phyloP scores from a whole-genome alignment of 179 eudicot species.

The Gypsophila paniculata region DNA sequence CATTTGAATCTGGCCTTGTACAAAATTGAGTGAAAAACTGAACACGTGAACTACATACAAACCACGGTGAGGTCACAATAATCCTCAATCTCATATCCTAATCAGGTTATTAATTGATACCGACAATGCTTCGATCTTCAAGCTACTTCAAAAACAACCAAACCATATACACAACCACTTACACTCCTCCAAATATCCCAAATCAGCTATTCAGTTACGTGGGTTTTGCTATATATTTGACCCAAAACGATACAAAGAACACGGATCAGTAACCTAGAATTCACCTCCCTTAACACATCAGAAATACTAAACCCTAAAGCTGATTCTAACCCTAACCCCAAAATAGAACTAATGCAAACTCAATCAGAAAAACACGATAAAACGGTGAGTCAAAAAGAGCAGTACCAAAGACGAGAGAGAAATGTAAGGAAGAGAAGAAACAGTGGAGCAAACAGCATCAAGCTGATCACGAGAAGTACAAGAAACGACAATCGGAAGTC shows the following conservation, averaged over 20 bases:
- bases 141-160: not conserved
- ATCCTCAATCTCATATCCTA: too few relatives aligned
- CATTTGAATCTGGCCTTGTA: not conserved
- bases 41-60: not conserved
- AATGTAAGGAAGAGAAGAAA: slow-evolving; percentile 56
- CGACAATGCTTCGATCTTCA: not conserved
- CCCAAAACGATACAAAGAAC: not conserved
- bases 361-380: not conserved
- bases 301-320: not conserved
- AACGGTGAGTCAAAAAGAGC: not conserved
- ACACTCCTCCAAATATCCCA: not conserved
- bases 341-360: too few relatives aligned
- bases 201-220: not conserved
- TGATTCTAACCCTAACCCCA: not conserved
- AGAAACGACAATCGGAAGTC: slow-evolving; percentile 74
- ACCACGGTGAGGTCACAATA: not conserved
- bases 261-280: not conserved
- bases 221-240: not conserved
- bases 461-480: slow-evolving; percentile 46
- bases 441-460: slow-evolving; percentile 35
- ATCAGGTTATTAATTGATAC: not conserved
- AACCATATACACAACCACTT: not conserved
- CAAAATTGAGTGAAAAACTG: not conserved
- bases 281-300: not conserved
- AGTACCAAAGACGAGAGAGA: slow-evolving; percentile 59